Percentiles rank a stretch among this genome's conserved stretches.
phyloP scores from a whole-genome alignment of 2,329 filamentous ascomycete species.

The Davidsoniella neocaledoniae region DNA sequence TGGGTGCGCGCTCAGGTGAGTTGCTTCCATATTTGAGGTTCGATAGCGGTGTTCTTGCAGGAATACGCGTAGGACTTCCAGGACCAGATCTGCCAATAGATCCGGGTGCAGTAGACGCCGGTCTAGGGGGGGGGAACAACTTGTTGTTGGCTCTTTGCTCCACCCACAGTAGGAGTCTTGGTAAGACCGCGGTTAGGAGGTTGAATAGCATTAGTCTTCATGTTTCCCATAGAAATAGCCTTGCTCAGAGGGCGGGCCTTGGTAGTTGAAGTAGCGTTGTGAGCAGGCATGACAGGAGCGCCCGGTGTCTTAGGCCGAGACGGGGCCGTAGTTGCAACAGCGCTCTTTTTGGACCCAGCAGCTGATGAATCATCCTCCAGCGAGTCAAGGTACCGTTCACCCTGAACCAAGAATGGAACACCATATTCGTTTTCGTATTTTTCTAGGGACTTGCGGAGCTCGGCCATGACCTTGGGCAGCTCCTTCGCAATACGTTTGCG shows the following conservation, averaged over 20 bases:
- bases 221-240: slow-evolving; percentile 14
- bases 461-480: slow-evolving; percentile 72
- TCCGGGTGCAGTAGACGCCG: slow-evolving; percentile 16
- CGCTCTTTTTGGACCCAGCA: slow-evolving; percentile 24
- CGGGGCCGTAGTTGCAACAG: slow-evolving; percentile 23
- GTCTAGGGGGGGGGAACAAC: slow-evolving; percentile 15
- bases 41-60: slow-evolving; percentile 51
- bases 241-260: slow-evolving; percentile 20
- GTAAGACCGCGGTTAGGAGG: slow-evolving; percentile 24
- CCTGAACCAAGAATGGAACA: slow-evolving; percentile 80
- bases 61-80: slow-evolving; percentile 50
- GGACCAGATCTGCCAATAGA: slow-evolving; percentile 5
- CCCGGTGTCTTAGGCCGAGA: slow-evolving; percentile 25
- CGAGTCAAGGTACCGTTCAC: slow-evolving; percentile 75
- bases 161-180: slow-evolving; percentile 35
- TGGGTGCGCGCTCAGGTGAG: slow-evolving; percentile 56
- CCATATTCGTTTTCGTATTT: slow-evolving; percentile 89
- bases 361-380: slow-evolving; percentile 38
- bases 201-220: slow-evolving; percentile 5
- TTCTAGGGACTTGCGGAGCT: slow-evolving; percentile 69
- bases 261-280: slow-evolving; percentile 31
- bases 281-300: slow-evolving; percentile 54
- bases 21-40: slow-evolving; percentile 56
- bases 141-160: slow-evolving; percentile 20
- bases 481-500: slow-evolving; percentile 94